Evolutionary conservation across 768 basidiomycete species (phyloP), one percentile per base, ranked within the genome.

Genomic region (Agrocybe chaxingu): DNA sequence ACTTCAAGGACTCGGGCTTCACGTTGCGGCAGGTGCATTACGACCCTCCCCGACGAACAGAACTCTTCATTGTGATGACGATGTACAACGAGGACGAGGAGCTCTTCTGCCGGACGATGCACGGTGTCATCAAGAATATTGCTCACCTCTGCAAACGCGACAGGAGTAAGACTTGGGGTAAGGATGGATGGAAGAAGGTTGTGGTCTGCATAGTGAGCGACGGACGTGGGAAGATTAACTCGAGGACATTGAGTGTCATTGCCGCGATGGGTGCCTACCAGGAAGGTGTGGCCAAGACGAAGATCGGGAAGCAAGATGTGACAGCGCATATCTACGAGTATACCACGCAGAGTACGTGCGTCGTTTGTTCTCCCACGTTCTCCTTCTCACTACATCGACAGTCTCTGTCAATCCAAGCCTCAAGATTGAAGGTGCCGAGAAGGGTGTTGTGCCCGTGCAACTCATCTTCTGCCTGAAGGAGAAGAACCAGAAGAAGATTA

Each of bases 161-260:
- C 40, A 74, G 90, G 42, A 89, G 85, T 58, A 94, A 91, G 76
- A 97, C 90, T 3, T 98, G 96, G 96, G 95, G 94, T 1, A 88
- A 89, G 65, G 94, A 97, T 0, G 93, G 93, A 1, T 98, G 96
- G 96, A 95, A 98, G 76, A 98, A 97, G 77, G 91, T 96, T 32
- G 94, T 95, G 7, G 87, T 96, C 8, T 93, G 90, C 61, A 85
- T 95, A 57, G 92, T 96, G 7, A 89, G 87, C 37, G 92, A 95
- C 66, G 93, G 92, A 0, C 78, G 92, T 30, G 63, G 70, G 55
- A 92, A 93, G 78, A 89, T 96, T 67, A 92, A 93, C 63, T 78
- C 86, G 38, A 71, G 91, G 53, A 90, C 88, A 11, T 66, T 93
- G 60, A 87, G 84, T 55, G 90, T 94, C 32, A 80, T 99, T 51